phyloP scores from a whole-genome alignment of 768 basidiomycete species.

The Tulasnella calospora region DNA sequence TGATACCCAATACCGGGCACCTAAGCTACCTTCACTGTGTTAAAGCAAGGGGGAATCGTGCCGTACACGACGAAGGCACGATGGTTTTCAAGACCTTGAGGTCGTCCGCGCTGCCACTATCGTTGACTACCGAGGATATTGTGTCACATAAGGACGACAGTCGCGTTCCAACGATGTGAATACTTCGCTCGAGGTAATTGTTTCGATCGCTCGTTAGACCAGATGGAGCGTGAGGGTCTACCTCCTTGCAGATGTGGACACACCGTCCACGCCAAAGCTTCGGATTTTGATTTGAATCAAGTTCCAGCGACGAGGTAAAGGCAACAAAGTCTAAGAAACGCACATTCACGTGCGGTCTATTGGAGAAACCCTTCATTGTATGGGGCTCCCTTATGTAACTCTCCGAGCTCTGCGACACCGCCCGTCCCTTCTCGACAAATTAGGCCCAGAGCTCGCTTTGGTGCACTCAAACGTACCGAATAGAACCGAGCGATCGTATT shows the following conservation, averaged over 20 bases:
- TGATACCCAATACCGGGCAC: neutral
- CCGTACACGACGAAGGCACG: neutral
- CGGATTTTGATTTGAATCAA: neutral
- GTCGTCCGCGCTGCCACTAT: neutral
- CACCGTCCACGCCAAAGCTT: neutral
- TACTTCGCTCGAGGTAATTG: neutral
- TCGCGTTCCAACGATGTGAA: neutral
- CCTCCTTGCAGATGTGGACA: neutral
- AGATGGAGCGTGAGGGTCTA: neutral
- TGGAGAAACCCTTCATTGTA: neutral
- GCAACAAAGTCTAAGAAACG: neutral
- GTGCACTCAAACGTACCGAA: too few species aligned
- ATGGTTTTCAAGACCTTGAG: neutral
- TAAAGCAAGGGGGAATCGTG: neutral
- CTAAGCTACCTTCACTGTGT: neutral
- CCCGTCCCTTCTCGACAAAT: neutral
- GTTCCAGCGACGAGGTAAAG: neutral
- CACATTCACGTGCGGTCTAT: neutral
- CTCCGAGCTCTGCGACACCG: neutral
- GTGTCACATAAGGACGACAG: neutral
- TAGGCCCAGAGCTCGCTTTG: neutral
- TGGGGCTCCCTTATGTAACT: neutral
- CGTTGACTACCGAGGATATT: neutral
- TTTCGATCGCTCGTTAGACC: neutral
- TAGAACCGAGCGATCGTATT: too few species aligned